These are phyloP conservation scores for Claviceps digitariae DNA, from an alignment of 2,329 filamentous ascomycete genomes.

Conservation along the genomic window DNA sequence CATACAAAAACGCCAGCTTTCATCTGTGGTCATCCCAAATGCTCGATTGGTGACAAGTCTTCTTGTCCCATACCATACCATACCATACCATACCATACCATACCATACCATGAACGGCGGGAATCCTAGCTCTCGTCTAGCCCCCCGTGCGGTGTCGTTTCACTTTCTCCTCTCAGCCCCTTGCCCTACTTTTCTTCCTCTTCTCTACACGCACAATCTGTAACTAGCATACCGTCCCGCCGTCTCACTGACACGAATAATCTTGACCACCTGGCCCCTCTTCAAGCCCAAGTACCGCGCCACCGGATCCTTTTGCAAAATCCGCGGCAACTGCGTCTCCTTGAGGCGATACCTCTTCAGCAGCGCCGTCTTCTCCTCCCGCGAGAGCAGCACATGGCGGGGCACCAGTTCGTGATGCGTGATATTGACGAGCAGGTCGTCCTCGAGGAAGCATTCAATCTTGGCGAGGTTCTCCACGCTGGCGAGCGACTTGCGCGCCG, in stretches of 20 bases:
- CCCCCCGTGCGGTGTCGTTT: neutral
- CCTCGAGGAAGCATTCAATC: constrained; percentile 91
- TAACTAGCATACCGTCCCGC: constrained; percentile 96
- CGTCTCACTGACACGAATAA: constrained; percentile 89
- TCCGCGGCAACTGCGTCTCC: constrained; percentile 91
- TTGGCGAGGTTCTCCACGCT: constrained; percentile 62
- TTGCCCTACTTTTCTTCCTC: neutral
- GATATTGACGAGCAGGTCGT: constrained; percentile 94
- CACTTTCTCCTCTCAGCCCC: too few species aligned
- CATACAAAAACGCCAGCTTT: constrained; percentile 7
- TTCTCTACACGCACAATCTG: constrained; percentile 46
- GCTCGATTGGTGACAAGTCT: neutral
- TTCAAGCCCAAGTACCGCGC: constrained; percentile 82
- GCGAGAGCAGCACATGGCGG: constrained; percentile 78
- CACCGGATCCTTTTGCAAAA: constrained; percentile 83
- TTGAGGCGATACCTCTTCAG: constrained; percentile 86
- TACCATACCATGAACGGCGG: neutral
- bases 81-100: neutral
- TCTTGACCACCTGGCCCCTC: constrained; percentile 94
- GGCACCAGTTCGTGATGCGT: constrained; percentile 95
- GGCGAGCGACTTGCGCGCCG: constrained; percentile 75
- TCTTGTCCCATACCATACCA: too few species aligned
- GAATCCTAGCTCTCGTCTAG: neutral
- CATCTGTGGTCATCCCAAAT: constrained; percentile 1
- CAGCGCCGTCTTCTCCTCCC: constrained; percentile 76